A percentile compares a stretch with the other conserved stretches of the same genome.
These are phyloP conservation scores for Parmales sp. DNA, from an alignment of 108 stramenopile species.

Conservation along the genomic window DNA sequence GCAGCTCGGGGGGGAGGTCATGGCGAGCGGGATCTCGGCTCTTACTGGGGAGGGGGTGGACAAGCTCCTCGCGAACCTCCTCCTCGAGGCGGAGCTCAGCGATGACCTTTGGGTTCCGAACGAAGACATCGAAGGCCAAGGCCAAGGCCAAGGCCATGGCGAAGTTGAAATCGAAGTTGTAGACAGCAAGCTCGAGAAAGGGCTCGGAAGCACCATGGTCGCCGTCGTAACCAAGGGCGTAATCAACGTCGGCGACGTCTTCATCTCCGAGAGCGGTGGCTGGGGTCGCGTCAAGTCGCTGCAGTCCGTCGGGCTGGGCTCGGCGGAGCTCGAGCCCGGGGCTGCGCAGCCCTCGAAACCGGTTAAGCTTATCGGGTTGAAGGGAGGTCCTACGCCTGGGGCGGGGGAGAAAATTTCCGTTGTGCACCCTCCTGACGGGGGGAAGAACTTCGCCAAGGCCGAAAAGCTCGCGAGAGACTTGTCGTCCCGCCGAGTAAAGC, in stretches of 20 bases:
- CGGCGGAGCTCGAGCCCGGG: conserved; percentile 18
- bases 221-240: conserved; percentile 91
- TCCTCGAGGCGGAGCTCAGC: conserved; percentile 88
- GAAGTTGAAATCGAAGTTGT: too few species aligned
- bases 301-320: too few species aligned
- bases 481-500: too few species aligned
- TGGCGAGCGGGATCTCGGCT: conserved; percentile 81
- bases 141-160: conserved; percentile 74
- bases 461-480: not conserved
- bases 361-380: too few species aligned
- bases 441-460: conserved; percentile 5
- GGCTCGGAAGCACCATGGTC: conserved; percentile 87
- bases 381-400: too few species aligned
- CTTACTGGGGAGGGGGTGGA: conserved; percentile 80
- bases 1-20: conserved; percentile 84
- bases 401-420: too few species aligned
- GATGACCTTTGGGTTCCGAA: too few species aligned
- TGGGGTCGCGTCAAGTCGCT: too few species aligned
- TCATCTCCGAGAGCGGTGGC: too few species aligned
- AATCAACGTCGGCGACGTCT: conserved; percentile 72
- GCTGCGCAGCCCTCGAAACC: too few species aligned
- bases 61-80: conserved; percentile 81
- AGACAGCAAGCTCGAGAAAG: conserved; percentile 81
- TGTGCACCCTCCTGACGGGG: conserved; percentile 21
- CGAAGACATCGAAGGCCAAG: conserved; percentile 89